phyloP scores from a whole-genome alignment of 345 rosid genomes.

The Garcia nutans region DNA sequence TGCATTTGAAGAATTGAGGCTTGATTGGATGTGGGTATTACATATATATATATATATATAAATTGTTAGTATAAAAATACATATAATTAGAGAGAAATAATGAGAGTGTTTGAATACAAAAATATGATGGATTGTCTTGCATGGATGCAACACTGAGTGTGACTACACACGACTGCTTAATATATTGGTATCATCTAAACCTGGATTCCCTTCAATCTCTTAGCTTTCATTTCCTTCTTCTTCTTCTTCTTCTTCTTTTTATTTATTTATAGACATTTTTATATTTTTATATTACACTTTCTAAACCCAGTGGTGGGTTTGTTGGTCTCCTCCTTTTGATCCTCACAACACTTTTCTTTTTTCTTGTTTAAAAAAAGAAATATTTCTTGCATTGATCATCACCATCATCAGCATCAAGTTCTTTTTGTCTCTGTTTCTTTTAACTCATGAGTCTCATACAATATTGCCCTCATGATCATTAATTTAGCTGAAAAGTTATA shows the following conservation, averaged over 20 bases:
- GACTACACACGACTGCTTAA: slow-evolving; percentile 40
- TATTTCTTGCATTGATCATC: not conserved
- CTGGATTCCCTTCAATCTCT: slow-evolving; percentile 35
- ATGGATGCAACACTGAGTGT: slow-evolving; percentile 42
- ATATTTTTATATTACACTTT: not conserved
- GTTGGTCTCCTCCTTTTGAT: not conserved
- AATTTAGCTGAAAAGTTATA: no score
- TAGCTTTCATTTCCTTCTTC: not conserved
- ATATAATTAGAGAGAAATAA: no score
- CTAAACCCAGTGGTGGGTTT: slow-evolving; percentile 1
- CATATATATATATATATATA: not conserved
- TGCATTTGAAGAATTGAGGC: slow-evolving; percentile 2
- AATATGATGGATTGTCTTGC: slow-evolving; percentile 44
- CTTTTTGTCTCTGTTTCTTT: slow-evolving; percentile 9
- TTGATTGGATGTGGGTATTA: slow-evolving; percentile 21
- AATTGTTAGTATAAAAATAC: not conserved
- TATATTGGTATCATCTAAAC: slow-evolving; percentile 38
- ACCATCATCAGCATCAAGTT: not conserved
- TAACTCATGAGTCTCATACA: no score
- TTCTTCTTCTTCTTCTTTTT: no score
- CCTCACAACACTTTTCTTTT: not conserved
- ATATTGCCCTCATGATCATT: no score
- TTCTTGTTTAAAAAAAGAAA: no score
- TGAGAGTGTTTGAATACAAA: slow-evolving; percentile 25
- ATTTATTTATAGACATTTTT: no score